Conservation (phyloP, 768 basidiomycete genomes). For the Trametes elegans region DNA sequence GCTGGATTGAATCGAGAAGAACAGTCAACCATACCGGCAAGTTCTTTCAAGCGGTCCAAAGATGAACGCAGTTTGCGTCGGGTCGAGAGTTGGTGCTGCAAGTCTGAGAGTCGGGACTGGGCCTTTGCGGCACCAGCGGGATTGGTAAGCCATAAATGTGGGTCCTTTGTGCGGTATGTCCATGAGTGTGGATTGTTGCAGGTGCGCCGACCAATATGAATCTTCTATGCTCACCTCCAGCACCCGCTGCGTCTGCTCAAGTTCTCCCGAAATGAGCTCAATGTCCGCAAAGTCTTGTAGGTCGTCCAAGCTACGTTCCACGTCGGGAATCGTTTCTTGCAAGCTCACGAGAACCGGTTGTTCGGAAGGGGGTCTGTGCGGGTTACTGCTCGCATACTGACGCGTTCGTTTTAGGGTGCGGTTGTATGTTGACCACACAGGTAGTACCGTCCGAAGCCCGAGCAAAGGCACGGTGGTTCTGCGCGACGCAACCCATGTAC, state of each 20-base stretch:
- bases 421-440: no score
- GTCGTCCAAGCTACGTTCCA: background rate
- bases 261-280: background rate
- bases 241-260: background rate
- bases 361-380: background rate
- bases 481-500: no score
- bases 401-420: no score
- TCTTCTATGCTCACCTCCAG: background rate
- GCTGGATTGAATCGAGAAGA: background rate
- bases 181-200: no score
- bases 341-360: background rate
- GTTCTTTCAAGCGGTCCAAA: constrained; percentile 7
- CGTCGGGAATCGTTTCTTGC: background rate
- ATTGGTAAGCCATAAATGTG: constrained; percentile 4
- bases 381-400: no score
- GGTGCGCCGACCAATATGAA: no score
- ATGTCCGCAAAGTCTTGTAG: background rate
- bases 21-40: background rate
- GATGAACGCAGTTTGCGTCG: background rate
- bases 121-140: constrained; percentile 9
- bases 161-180: no score
- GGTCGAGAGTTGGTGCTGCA: constrained; percentile 14
- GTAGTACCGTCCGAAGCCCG: no score
- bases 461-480: no score
- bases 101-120: constrained; percentile 9